Conservation (phyloP, 2,329 filamentous ascomycete genomes). For the Neurospora crassa region DNA sequence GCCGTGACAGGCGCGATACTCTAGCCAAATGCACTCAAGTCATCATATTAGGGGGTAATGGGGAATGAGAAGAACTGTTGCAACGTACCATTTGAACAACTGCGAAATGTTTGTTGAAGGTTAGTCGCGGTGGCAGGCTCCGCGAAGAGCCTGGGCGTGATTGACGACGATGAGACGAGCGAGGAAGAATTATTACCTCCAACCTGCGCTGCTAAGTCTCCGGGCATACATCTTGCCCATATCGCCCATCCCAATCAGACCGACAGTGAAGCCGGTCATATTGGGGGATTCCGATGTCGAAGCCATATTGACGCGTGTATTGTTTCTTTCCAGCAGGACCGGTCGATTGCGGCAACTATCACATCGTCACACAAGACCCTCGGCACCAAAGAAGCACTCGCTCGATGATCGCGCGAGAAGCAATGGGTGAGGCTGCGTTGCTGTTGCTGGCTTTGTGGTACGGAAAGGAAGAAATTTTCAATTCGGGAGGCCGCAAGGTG, state of each 20-base stretch:
- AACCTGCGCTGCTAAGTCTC: slow-evolving; percentile 79
- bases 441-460: background rate
- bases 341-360: slow-evolving; percentile 8
- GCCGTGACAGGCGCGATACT: slow-evolving; percentile 64
- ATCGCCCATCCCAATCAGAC: slow-evolving; percentile 97
- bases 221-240: slow-evolving; percentile 99
- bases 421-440: background rate
- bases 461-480: background rate
- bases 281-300: slow-evolving; percentile 24
- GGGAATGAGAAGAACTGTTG: slow-evolving; percentile 6
- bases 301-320: slow-evolving; percentile 15
- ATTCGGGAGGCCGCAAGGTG: background rate
- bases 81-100: slow-evolving; percentile 14
- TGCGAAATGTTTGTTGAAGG: background rate
- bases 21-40: slow-evolving; percentile 99
- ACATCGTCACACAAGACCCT: slow-evolving; percentile 12
- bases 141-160: background rate
- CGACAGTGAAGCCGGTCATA: slow-evolving; percentile 67
- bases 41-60: slow-evolving; percentile 60
- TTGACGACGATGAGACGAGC: background rate
- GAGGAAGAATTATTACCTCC: slow-evolving; percentile 62
- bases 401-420: background rate
- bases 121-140: background rate
- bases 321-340: slow-evolving; percentile 3
- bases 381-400: background rate